Base-by-base conservation (phyloP, 495 filamentous ascomycete genomes). In the Hypoxylon rickii region DNA sequence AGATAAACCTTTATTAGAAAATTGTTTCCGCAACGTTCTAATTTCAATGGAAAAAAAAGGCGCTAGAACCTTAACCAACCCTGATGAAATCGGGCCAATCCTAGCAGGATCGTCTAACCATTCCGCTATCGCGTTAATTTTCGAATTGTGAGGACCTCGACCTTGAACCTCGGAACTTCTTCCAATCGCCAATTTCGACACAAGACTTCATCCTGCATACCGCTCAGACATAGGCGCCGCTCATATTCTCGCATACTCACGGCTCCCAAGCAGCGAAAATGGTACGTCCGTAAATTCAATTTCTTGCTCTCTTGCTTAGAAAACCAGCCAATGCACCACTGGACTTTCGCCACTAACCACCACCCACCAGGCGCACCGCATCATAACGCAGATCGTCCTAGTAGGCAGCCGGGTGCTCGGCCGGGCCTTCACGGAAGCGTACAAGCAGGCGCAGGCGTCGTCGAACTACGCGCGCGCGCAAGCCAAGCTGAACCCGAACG, bases 301-400 rank as follows among this genome's bases (percentile, higher is more conserved):
- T 19, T 47, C 20, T 33, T 16, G 15, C 16, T 6, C 17, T 0
- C n/a, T 10, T 13, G 19, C 24, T 10, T 31, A 17, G 18, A 11
- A 22, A 54, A 42, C 44, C 40, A 3, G 42, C 17, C 24, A n/a
- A 49, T 51, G 36, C 52, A 46, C 52, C 43, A 50, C 58, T n/a
- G 16, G 37, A 17, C 34, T 13, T 11, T 20, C 19, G n/a, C 20
- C 29, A 17, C 61, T 60, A 51, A 64, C 51, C 24, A 29, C 64
- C 12, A 15, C 1, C 15, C 7, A 7, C 42, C 67, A 98, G 94
- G 94, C 94, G 67, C 92, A 98, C 77, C 88, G 92, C 70, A 87
- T 96, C 71, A 87, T 98, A 76, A 86, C 88, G 51, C 91, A 97
- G 82, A 88, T 96, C 73, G 83, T 96, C 78, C 58, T 97, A 53